These are phyloP conservation scores for Komagataella pastoris DNA, from an alignment of 805 yeast genomes.

Conservation along the genomic window DNA sequence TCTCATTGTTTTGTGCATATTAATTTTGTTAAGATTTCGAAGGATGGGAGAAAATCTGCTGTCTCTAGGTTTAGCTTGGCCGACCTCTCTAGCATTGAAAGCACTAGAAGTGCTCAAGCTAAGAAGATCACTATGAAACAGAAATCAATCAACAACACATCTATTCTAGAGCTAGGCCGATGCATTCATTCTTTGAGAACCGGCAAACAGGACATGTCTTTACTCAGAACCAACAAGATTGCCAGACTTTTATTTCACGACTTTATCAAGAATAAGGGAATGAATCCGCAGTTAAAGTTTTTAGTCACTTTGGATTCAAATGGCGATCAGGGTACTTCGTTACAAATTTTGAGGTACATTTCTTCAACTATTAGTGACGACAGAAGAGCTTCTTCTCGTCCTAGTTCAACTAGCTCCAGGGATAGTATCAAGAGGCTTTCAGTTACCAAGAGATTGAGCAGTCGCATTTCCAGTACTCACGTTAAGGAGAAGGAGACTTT, in stretches of 20 bases:
- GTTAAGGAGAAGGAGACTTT: background rate
- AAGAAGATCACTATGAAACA: constrained; percentile 31
- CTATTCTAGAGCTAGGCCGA: constrained; percentile 36
- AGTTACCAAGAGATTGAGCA: background rate
- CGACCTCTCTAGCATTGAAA: constrained; percentile 39
- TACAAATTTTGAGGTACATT: constrained; percentile 17
- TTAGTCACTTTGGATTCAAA: constrained; percentile 25
- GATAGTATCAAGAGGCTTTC: background rate
- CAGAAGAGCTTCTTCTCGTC: constrained; percentile 8
- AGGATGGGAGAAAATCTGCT: constrained; percentile 9
- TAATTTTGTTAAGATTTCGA: constrained; percentile 15
- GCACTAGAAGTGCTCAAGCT: constrained; percentile 30
- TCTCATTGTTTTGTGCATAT: constrained; percentile 39
- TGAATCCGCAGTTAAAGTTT: constrained; percentile 15
- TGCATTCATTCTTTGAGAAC: constrained; percentile 27
- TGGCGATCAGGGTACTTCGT: constrained; percentile 21
- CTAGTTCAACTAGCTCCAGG: constrained; percentile 2
- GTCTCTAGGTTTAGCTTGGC: constrained; percentile 30
- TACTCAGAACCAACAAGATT: constrained; percentile 33
- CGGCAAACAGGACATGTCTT: constrained; percentile 23
- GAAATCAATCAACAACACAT: constrained; percentile 33
- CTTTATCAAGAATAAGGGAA: constrained; percentile 16
- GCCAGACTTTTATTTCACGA: constrained; percentile 36
- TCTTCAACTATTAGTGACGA: constrained; percentile 10
- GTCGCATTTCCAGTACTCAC: constrained; percentile 3